These are phyloP conservation scores for Lipomyces yamadae DNA, from an alignment of 805 yeast species.

Conservation along the genomic window DNA sequence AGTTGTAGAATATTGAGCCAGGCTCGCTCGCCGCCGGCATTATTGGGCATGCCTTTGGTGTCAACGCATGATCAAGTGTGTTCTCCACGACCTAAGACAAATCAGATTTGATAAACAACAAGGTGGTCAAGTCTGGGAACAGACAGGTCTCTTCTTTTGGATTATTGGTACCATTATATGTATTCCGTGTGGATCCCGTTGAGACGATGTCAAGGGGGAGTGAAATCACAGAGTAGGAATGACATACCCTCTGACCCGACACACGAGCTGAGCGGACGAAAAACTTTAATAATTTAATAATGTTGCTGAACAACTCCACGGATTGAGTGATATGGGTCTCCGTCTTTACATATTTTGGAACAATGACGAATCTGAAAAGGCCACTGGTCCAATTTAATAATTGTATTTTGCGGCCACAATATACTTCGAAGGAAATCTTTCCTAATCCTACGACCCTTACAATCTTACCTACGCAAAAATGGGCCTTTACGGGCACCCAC, in stretches of 20 bases:
- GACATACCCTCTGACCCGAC: not conserved
- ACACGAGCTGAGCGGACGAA: too few species aligned
- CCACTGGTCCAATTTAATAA: slow-evolving; percentile 34
- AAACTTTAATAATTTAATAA: not conserved
- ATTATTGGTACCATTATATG: slow-evolving; percentile 15
- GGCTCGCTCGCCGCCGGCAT: not conserved
- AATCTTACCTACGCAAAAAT: slow-evolving; percentile 50
- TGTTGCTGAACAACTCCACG: not conserved
- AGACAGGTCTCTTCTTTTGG: slow-evolving; percentile 20
- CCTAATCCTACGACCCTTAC: slow-evolving; percentile 50
- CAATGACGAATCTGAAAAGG: slow-evolving; percentile 23
- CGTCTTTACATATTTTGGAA: not conserved
- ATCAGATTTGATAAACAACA: not conserved
- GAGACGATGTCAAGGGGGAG: not conserved
- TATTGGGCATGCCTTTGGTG: not conserved
- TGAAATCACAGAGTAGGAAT: not conserved
- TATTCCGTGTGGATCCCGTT: not conserved
- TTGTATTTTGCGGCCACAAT: slow-evolving; percentile 26
- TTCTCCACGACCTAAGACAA: not conserved
- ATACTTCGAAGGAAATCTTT: slow-evolving; percentile 44
- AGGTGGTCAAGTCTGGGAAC: not conserved
- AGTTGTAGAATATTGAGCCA: not conserved
- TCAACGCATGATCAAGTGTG: not conserved
- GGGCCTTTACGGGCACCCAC: slow-evolving; percentile 62
- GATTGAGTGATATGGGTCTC: not conserved